Percentiles rank a stretch among this genome's conserved stretches.
Conservation (phyloP, 129 eudicot genomes). For the Arctium lappa region DNA sequence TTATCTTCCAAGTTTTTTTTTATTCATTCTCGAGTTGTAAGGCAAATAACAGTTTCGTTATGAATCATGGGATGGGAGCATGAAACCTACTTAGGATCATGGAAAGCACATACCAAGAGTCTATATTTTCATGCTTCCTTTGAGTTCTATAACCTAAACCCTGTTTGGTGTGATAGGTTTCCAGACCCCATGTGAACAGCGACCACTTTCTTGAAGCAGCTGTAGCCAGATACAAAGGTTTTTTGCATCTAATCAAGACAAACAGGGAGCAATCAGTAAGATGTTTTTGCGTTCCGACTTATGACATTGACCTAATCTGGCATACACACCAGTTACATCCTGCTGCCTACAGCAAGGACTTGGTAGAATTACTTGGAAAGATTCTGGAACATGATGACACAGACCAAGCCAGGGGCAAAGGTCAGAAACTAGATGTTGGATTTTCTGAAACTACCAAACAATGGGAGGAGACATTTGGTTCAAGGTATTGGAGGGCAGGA, state of each 20-base stretch:
- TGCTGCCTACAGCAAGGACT: constrained; percentile 67
- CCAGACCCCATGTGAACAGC: constrained; percentile 61
- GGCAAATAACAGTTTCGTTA: no score
- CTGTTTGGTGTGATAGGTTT: constrained; percentile 45
- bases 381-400: constrained; percentile 94
- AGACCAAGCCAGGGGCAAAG: constrained; percentile 77
- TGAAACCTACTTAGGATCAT: no score
- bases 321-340: constrained; percentile 97
- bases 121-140: background rate
- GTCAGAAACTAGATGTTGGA: constrained; percentile 79
- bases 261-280: constrained; percentile 58
- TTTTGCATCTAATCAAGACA: constrained; percentile 77
- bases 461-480: constrained; percentile 79
- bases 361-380: constrained; percentile 53
- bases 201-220: constrained; percentile 67
- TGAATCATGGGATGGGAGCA: no score
- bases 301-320: constrained; percentile 96
- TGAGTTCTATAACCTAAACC: background rate
- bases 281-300: constrained; percentile 92
- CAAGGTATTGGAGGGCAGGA: constrained; percentile 92
- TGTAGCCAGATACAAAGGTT: constrained; percentile 92
- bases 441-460: constrained; percentile 77
- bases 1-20: no score
- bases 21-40: no score
- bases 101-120: background rate